Conservation (phyloP, 1,284 basidiomycete genomes). For the Trichosporon coremiiforme region DNA sequence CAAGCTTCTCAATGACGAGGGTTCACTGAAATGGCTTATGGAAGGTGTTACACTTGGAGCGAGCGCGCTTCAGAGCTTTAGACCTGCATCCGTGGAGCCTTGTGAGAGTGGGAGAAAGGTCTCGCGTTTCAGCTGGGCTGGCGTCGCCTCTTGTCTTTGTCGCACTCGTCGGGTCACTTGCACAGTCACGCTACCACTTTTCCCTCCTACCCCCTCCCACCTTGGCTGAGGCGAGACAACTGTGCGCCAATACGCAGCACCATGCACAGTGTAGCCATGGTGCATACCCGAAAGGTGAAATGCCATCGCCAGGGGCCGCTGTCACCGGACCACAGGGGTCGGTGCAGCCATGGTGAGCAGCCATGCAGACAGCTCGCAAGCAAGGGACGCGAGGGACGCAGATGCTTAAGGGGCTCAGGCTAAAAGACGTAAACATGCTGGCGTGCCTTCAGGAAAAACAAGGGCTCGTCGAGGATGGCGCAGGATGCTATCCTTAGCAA, state of each 20-base stretch:
- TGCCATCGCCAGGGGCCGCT: slow-evolving; percentile 13
- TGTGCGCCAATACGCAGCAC: neutral
- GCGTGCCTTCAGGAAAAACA: neutral
- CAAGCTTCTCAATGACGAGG: neutral
- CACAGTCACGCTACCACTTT: slow-evolving; percentile 1
- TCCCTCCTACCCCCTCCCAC: neutral
- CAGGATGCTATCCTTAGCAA: slow-evolving; percentile 1
- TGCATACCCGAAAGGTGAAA: neutral
- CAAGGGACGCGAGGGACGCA: neutral
- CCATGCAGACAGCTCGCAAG: neutral
- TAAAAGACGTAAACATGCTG: slow-evolving; percentile 18
- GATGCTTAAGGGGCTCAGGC: neutral
- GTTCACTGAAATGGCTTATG: neutral
- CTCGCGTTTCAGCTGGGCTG: neutral
- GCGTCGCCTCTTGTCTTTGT: neutral
- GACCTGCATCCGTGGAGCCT: neutral
- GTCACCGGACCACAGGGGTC: slow-evolving; percentile 15
- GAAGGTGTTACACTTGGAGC: slow-evolving; percentile 7
- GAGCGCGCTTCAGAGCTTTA: neutral
- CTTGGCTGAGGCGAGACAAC: slow-evolving; percentile 4
- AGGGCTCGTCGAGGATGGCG: neutral
- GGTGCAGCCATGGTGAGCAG: neutral
- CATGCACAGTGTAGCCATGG: neutral
- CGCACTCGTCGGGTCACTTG: neutral
- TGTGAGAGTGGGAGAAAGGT: neutral